phyloP scores from a whole-genome alignment of 139 green algal genomes.

The Chlorella sp. region DNA sequence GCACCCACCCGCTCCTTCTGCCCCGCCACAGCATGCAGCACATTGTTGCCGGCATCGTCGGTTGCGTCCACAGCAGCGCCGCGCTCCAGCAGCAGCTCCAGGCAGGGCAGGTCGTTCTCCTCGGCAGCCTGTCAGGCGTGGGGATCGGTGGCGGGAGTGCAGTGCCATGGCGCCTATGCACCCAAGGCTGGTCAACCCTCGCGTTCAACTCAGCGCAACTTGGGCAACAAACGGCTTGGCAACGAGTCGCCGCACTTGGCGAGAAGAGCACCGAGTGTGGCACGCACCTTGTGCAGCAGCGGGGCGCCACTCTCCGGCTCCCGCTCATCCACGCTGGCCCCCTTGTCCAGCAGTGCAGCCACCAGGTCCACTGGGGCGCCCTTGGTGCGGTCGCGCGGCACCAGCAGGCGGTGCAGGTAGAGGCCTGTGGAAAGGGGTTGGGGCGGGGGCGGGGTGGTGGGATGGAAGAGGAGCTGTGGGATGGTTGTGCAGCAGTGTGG shows the following conservation, averaged over 20 bases:
- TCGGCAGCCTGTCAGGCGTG: conserved; percentile 24
- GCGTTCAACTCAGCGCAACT: neutral
- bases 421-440: neutral
- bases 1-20: neutral
- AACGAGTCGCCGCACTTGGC: neutral
- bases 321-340: conserved; percentile 13
- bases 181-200: no score
- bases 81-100: conserved; percentile 26
- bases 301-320: neutral
- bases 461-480: no score
- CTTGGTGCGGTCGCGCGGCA: neutral
- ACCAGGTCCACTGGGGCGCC: neutral
- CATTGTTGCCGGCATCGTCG: conserved; percentile 32
- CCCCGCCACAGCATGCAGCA: conserved; percentile 36
- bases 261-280: no score
- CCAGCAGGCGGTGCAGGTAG: conserved; percentile 19
- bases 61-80: conserved; percentile 4
- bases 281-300: conserved; percentile 18
- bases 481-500: no score
- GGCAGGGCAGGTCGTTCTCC: neutral
- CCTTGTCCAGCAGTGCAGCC: conserved; percentile 5
- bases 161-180: no score
- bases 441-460: no score
- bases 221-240: neutral
- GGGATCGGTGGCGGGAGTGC: no score